Percentiles rank a stretch among this genome's conserved stretches.
These are phyloP conservation scores for Haematococcus lacustris DNA, from an alignment of 139 green algal species.

Conservation along the genomic window DNA sequence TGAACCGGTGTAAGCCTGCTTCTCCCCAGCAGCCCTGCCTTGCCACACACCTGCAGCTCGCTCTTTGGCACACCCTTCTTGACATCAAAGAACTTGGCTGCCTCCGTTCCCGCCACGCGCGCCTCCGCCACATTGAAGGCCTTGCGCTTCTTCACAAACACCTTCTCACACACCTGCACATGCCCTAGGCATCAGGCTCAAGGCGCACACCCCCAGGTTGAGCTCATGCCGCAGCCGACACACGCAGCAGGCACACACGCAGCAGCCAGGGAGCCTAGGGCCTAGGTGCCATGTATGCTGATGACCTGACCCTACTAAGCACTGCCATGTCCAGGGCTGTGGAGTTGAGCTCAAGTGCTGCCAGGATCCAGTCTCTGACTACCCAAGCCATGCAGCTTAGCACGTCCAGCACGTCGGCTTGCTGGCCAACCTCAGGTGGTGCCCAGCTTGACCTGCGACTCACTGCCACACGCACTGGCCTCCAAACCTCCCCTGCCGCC, in stretches of 20 bases:
- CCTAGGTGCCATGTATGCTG: not conserved
- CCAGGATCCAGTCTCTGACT: not conserved
- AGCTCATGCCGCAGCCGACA: not conserved
- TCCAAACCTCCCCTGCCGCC: not conserved
- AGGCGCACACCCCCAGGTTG: not conserved
- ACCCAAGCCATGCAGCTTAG: not conserved
- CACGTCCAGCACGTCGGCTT: not conserved
- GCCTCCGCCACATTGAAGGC: slow-evolving; percentile 28
- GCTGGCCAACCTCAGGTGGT: not conserved
- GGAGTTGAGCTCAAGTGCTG: not conserved
- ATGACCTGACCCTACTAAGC: not conserved
- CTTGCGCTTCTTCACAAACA: slow-evolving; percentile 37
- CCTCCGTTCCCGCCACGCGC: slow-evolving; percentile 31
- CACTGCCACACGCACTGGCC: not conserved
- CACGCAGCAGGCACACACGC: not conserved
- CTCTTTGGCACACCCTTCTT: slow-evolving; percentile 24
- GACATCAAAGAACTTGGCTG: slow-evolving; percentile 20
- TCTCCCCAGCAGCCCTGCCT: no score
- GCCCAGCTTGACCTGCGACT: not conserved
- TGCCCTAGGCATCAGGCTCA: not conserved
- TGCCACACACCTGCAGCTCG: not conserved
- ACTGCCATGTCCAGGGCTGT: not conserved
- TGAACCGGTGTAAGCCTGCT: no score
- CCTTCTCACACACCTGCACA: slow-evolving; percentile 19
- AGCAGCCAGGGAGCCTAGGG: not conserved